A percentile compares a stretch with the other conserved stretches of the same genome.
Evolutionary conservation across 2,329 filamentous ascomycete genomes (phyloP).

Genomic region (Canariomyces notabilis): DNA sequence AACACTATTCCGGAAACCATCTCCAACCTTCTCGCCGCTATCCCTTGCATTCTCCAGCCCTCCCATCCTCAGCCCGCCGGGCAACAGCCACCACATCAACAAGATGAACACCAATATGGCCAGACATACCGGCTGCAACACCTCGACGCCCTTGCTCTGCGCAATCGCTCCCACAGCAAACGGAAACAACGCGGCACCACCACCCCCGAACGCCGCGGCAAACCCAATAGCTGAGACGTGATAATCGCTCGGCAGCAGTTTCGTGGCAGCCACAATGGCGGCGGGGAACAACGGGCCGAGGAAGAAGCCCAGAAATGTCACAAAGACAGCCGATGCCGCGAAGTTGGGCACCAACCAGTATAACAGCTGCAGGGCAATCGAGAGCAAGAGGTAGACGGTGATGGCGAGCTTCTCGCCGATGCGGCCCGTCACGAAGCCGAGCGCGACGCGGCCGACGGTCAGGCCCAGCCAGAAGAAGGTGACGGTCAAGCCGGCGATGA

Average conservation of each 20-base stretch:
- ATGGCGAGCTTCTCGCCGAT: slow-evolving; percentile 68
- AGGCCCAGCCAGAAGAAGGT: slow-evolving; percentile 84
- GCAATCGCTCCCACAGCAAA: slow-evolving; percentile 66
- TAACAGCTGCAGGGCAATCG: slow-evolving; percentile 61
- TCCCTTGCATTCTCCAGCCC: slow-evolving; percentile 39
- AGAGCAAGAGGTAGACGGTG: slow-evolving; percentile 56
- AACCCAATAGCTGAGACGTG: slow-evolving; percentile 82
- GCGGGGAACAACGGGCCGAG: slow-evolving; percentile 75
- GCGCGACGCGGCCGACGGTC: slow-evolving; percentile 64
- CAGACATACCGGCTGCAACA: slow-evolving; percentile 52
- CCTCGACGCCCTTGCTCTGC: slow-evolving; percentile 48
- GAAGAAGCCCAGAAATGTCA: slow-evolving; percentile 71
- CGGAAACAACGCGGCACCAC: slow-evolving; percentile 62
- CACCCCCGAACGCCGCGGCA: slow-evolving; percentile 69
- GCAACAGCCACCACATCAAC: slow-evolving; percentile 42
- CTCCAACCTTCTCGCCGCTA: slow-evolving; percentile 33
- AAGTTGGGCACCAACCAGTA: slow-evolving; percentile 81
- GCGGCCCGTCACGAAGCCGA: slow-evolving; percentile 71
- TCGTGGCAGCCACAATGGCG: slow-evolving; percentile 67
- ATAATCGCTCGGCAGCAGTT: slow-evolving; percentile 64
- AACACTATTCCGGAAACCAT: slow-evolving; percentile 24
- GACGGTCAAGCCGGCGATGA: slow-evolving; percentile 68
- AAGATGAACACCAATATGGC: slow-evolving; percentile 43
- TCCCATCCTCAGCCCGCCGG: slow-evolving; percentile 35
- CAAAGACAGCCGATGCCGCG: slow-evolving; percentile 65